These are phyloP conservation scores for Atalantia buxifolia DNA, from an alignment of 345 rosid genomes.

Conservation along the genomic window DNA sequence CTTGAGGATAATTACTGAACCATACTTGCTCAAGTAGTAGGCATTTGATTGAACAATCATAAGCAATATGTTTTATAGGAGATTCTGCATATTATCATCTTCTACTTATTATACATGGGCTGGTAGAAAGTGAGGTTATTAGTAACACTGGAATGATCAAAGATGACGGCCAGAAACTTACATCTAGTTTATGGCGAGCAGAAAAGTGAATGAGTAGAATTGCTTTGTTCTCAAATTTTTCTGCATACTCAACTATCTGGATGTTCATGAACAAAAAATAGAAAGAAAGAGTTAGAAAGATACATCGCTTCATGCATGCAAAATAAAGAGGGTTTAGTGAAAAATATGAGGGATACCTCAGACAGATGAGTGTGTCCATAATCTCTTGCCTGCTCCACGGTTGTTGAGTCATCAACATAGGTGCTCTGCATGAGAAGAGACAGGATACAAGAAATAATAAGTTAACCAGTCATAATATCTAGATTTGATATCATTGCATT, in stretches of 20 bases:
- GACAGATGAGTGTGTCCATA: conserved; percentile 86
- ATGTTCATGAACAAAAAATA: conserved; percentile 3
- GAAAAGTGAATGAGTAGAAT: conserved; percentile 92
- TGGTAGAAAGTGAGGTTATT: not conserved
- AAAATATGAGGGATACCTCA: conserved; percentile 47
- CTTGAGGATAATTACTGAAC: not conserved
- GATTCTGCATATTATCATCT: not conserved
- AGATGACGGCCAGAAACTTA: conserved; percentile 26
- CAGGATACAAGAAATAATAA: not conserved
- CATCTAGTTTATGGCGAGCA: conserved; percentile 76
- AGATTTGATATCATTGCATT: not conserved
- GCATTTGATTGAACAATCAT: not conserved
- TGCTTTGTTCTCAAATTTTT: conserved; percentile 73
- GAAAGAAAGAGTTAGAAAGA: conserved; percentile 13
- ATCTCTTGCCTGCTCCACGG: conserved; percentile 83
- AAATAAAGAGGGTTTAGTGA: not conserved
- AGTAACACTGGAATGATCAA: not conserved
- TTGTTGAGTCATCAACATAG: conserved; percentile 58
- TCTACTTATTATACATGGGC: not conserved
- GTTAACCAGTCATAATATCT: not conserved
- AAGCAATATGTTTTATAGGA: not conserved
- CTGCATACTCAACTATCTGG: conserved; percentile 67
- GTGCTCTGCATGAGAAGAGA: conserved; percentile 57
- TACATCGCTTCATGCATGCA: not conserved
- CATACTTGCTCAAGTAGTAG: not conserved